These are phyloP conservation scores for Flaveria brownii DNA, from an alignment of 129 eudicot species.

Conservation along the genomic window DNA sequence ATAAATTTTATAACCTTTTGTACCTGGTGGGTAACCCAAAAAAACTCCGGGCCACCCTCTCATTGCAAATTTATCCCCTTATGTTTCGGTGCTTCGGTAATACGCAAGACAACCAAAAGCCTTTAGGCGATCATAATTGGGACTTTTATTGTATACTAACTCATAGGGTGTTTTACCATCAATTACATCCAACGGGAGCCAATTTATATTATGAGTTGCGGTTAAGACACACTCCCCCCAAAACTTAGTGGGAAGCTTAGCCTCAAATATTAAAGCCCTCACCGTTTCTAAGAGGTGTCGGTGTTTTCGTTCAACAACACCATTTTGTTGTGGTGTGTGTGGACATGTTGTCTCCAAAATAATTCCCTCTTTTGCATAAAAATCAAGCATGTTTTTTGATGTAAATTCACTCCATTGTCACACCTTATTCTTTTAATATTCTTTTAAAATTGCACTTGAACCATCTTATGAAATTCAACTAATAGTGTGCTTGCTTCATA, in stretches of 20 bases:
- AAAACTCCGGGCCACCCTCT: no score
- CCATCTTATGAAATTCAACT: not conserved
- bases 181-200: not conserved
- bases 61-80: no score
- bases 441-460: not conserved
- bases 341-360: not conserved
- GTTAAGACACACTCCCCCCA: not conserved
- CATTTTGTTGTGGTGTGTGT: not conserved
- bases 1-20: no score
- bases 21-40: no score
- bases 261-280: not conserved
- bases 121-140: no score
- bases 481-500: not conserved
- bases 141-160: no score
- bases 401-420: not conserved
- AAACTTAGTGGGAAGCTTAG: not conserved
- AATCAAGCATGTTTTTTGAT: not conserved
- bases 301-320: not conserved
- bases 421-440: not conserved
- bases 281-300: not conserved
- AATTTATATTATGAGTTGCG: not conserved
- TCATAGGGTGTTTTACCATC: not conserved
- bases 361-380: not conserved
- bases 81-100: no score
- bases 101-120: no score